Evolutionary conservation across 768 basidiomycete genomes (phyloP), one percentile per base, ranked within the genome.

Genomic region (Kwoniella mangroviensis): DNA sequence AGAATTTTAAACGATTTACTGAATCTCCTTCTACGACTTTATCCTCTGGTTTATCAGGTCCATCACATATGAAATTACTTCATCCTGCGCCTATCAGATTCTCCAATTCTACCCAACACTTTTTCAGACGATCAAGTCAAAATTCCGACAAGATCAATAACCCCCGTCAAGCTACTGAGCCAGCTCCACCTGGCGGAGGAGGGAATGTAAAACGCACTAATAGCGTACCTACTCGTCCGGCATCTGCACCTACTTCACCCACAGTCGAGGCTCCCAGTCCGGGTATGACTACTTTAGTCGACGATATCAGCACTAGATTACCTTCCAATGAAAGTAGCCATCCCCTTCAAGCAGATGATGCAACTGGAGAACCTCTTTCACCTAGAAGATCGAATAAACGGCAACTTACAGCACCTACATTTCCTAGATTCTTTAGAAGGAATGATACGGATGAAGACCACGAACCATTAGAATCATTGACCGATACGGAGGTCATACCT

Each of bases 51-150:
- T 13, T 49, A 19, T 13, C 43, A 3, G 62, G 45, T 21, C 22
- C 21, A 11, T 43, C 43, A 26, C 24, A 54, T 26, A 17, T 26
- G 24, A 63, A 49, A 64, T 26, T 69, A 19, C 34, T 69, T 19
- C 68, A 69, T 49, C 68, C 68, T 21, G 68, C 68, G 7, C 68
- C 68, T n/a, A 69, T 69, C 19, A 21, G 62, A 41, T 64, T 69
- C 21, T 41, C 51, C n/a, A 62, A 53, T 40, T 34, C 63, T 21
- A 43, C 56, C 9, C 67, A 68, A 49, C 28, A 56, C 5, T 49
- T 68, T 53, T 63, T 68, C 34, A 51, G 67, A 12, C 28, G 67
- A 19, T 49, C 58, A 22, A 12, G 12, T 13, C 34, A 67, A 4
- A 49, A 17, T 19, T 12, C 45, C 19, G 45, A 49, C 15, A 49